These are phyloP conservation scores for Endothia cerciana DNA, from an alignment of 2,329 filamentous ascomycete genomes.

Conservation along the genomic window DNA sequence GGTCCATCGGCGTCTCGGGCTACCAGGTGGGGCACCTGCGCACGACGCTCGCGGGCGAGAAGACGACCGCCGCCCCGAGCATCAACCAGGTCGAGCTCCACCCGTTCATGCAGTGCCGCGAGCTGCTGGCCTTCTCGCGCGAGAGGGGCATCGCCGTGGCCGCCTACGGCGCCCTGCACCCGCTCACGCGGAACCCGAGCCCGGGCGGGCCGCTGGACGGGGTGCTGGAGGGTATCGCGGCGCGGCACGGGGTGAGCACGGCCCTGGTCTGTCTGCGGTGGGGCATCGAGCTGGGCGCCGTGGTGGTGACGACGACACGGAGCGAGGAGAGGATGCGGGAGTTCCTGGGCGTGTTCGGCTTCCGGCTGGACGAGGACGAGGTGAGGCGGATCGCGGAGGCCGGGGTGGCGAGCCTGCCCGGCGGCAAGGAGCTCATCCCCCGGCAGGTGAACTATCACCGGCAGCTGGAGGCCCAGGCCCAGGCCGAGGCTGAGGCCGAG, in stretches of 20 bases:
- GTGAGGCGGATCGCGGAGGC: constrained; percentile 22
- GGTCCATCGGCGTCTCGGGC: constrained; percentile 74
- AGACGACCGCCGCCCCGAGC: constrained; percentile 61
- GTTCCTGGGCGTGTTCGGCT: constrained; percentile 17
- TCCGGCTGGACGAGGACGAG: constrained; percentile 16
- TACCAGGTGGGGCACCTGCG: constrained; percentile 60
- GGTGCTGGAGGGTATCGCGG: constrained; percentile 41
- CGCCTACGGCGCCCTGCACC: constrained; percentile 37
- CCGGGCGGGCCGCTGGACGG: constrained; percentile 44
- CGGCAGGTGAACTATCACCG: constrained; percentile 4
- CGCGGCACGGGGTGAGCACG: constrained; percentile 57
- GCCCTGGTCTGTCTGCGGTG: constrained; percentile 59
- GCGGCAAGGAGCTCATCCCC: neutral
- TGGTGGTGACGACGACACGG: constrained; percentile 55
- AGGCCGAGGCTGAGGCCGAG: constrained; percentile 1
- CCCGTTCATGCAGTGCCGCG: constrained; percentile 67
- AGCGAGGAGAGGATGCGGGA: constrained; percentile 16
- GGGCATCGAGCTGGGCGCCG: constrained; percentile 58
- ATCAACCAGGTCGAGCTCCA: constrained; percentile 79
- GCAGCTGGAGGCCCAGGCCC: neutral
- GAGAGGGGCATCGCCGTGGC: constrained; percentile 43
- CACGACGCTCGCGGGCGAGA: constrained; percentile 43
- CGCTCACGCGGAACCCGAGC: constrained; percentile 38
- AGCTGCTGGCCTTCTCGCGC: constrained; percentile 45
- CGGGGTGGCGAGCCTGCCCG: neutral